Evolutionary conservation across 371 early-diverging fungal species (phyloP).

Genomic region (Mortierella polycephala): DNA sequence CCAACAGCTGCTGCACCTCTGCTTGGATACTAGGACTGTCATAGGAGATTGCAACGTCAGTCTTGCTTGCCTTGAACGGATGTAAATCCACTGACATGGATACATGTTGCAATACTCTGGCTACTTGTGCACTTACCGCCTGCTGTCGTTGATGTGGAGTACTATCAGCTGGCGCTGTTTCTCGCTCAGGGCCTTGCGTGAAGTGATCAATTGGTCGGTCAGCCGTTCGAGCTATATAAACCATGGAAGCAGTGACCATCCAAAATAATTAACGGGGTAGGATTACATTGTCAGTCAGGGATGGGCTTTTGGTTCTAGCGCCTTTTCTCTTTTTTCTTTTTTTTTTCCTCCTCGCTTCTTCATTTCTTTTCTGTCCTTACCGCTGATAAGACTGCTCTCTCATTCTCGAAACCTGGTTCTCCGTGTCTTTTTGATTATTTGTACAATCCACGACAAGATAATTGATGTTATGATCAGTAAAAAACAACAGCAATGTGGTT

Average conservation of each 20-base stretch:
- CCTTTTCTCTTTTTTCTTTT: no score
- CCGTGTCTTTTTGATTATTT: no score
- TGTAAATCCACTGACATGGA: no score
- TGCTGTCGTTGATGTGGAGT: conserved; percentile 20
- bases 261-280: no score
- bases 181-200: conserved; percentile 22
- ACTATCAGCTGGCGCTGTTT: conserved; percentile 20
- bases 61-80: not conserved
- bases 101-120: not conserved
- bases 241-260: not conserved
- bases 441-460: no score
- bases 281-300: not conserved
- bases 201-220: conserved; percentile 13
- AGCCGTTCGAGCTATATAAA: conserved; percentile 15
- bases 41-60: not conserved
- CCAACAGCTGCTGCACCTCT: conserved; percentile 19
- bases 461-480: no score
- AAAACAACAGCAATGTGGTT: no score
- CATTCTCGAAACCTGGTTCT: no score
- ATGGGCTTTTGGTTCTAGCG: not conserved
- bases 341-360: no score
- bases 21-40: conserved; percentile 16
- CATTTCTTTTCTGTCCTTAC: no score
- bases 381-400: no score
- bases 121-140: conserved; percentile 6